Evolutionary conservation across 139 green algal genomes (phyloP), one percentile per base, ranked within the genome.

Genomic region (Chlorella sp.): DNA sequence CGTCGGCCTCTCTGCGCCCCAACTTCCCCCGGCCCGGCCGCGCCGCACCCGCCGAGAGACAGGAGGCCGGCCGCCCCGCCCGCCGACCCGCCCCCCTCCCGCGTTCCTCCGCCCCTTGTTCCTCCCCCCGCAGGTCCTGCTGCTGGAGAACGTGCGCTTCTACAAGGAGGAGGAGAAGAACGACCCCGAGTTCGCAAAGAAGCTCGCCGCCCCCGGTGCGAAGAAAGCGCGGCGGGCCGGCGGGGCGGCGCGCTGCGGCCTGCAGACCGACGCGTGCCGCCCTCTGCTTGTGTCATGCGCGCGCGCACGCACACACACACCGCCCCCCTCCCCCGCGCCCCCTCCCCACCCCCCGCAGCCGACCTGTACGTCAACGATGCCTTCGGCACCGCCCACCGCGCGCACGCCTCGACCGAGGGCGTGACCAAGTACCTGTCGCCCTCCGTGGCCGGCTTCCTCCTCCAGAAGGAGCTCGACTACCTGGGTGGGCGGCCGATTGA

Each of bases 161-260:
- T 96, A 98, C 90, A 96, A 95, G 87, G 94, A 98, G 89, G 96
- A 99, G 92, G 92, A 93, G 79, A 98, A 97, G 91, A 99, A 99
- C 83, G 95, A 94, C 35, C 14, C 92, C 36, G 90, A 88, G 59
- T 98, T 97, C 67, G 91, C 96, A 75, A 84, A 98, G 91, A 95
- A 98, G 92, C 91, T 99, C 76, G 95, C 93, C 29, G 87, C 90
- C 64, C 92, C 50, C 51, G 68, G 51, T 51, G n/a, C n/a, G n/a
- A n/a, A n/a, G n/a, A n/a, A n/a, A n/a, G n/a, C n/a, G n/a, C n/a
- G n/a, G n/a, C n/a, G n/a, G n/a, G n/a, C n/a, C n/a, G n/a, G n/a
- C n/a, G n/a, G n/a, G n/a, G n/a, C n/a, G n/a, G n/a, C n/a, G n/a
- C n/a, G n/a, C n/a, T n/a, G n/a, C n/a, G n/a, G n/a, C n/a, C n/a